Evolutionary conservation across 768 basidiomycete genomes (phyloP).

Genomic region (Mycena latifolia): DNA sequence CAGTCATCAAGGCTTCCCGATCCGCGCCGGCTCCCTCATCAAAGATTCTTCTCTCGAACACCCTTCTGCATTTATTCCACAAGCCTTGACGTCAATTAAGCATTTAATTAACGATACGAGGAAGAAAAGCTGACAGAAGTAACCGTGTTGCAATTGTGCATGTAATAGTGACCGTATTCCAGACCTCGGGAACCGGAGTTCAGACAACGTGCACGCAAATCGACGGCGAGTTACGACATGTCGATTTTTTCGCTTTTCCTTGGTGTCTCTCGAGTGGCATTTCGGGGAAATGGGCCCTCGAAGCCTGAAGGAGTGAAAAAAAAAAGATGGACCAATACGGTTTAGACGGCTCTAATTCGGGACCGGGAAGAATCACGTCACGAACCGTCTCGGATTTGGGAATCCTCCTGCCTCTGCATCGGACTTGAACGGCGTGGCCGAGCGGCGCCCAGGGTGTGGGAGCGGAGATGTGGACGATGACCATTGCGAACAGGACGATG

Average conservation of each 20-base stretch:
- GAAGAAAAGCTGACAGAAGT: conserved; percentile 39
- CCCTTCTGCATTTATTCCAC: conserved; percentile 30
- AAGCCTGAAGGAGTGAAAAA: background rate
- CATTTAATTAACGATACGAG: conserved; percentile 55
- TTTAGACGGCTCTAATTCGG: conserved; percentile 31
- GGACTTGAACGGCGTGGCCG: conserved; percentile 14
- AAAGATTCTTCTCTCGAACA: conserved; percentile 33
- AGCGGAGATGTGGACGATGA: background rate
- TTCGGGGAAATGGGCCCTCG: background rate
- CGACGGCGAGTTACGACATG: background rate
- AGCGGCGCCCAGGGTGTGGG: conserved; percentile 3
- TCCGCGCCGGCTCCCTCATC: conserved; percentile 32
- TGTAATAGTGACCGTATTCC: conserved; percentile 13
- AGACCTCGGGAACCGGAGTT: conserved; percentile 19
- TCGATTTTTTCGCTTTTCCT: background rate
- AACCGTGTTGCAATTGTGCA: conserved; percentile 27
- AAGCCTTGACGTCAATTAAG: conserved; percentile 46
- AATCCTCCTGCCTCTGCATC: conserved; percentile 20
- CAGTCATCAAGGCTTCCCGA: conserved; percentile 31
- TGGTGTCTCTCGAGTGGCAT: background rate
- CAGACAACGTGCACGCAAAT: background rate
- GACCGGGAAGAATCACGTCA: conserved; percentile 35
- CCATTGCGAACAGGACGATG: background rate
- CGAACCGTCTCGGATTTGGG: conserved; percentile 16
- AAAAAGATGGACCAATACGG: conserved; percentile 6